Evolutionary conservation across 1,139 yeast species (phyloP), one percentile per base, ranked within the genome.

Genomic region (Arxiozyma telluris): DNA sequence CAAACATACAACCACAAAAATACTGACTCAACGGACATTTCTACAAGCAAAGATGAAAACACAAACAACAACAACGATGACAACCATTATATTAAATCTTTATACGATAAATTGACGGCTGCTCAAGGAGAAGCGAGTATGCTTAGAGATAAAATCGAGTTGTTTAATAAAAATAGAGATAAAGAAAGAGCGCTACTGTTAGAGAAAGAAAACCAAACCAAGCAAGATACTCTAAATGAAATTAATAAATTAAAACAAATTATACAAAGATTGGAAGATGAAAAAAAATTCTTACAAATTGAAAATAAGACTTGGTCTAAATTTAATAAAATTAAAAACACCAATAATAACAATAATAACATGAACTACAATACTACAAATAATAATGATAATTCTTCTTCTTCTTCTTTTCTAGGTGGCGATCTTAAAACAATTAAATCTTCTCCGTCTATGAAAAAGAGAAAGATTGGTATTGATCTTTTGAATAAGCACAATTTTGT

Each of bases 61-160:
- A 34, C n/a, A 12, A 34, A 12, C 8, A 34, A 34, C n/a, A 34
- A 34, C 6, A 15, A 34, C n/a, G 8, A 9, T 9, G 12, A 41
- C 9, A 25, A n/a, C 8, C 8, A 9, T 25, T 5, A 15, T 8
- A 12, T 21, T 20, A 30, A 48, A 20, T 21, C 17, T 4, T 27
- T 41, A 17, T 30, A 49, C 18, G 59, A 53, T 23, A 71, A 70
- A 47, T 59, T 82, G 15, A 74, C 74, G 57, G 73, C 74, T 44
- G 83, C 89, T 0, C 83, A 78, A 59, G 96, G 96, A 3, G 96
- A 89, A 63, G 81, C 86, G 38, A 83, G 94, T 12, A 83, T 88
- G 43, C 73, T 89, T 25, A 73, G 91, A 55, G 81, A 84, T 21
- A 87, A 84, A 61, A 69, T 87, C 49, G 71, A 76, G 21, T 76